Base-by-base conservation (phyloP, 1,284 basidiomycete species). In the Sporisorium reilianum region DNA sequence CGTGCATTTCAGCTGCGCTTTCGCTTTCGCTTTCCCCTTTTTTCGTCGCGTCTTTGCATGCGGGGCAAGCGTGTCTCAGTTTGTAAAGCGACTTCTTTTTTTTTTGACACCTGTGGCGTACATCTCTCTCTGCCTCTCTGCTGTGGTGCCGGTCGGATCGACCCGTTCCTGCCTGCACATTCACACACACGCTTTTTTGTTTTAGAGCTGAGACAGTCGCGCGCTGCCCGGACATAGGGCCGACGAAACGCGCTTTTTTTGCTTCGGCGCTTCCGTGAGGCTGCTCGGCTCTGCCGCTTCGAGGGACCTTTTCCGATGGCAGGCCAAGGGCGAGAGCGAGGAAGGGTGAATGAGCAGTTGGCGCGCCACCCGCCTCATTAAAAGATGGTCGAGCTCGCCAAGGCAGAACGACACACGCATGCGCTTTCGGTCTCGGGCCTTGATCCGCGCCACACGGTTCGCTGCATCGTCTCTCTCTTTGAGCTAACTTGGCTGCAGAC, bases 371-470 rank as follows among this genome's bases (percentile, higher is more conserved):
- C 18, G 4, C 16, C 20, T 9, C 12, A 14, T 34, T 34, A 7
- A 14, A 6, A 41, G 38, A 41, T 41, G n/a, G 38, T 20, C 38
- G 38, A 41, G 38, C 38, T 41, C 38, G 38, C 38, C 20, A 20
- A 41, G 6, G 38, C 38, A 3, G 9, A 41, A 41, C n/a, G 38
- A 41, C 38, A 16, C 38, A 41, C 38, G 38, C 38, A n/a, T 41
- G 38, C 38, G 38, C 38, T n/a, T n/a, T n/a, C n/a, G 18, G n/a
- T 41, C 38, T 41, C n/a, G 38, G 38, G 38, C 38, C 38, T 41
- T 41, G 14, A 41, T 41, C n/a, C 14, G 38, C 38, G 38, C 38
- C 38, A 20, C 38, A 20, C 38, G 38, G 12, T 41, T 41, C 38
- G 38, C 38, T 41, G 38, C 38, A 2, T 10, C n/a, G 16, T 18